These are phyloP conservation scores for Mortierella alpina DNA, from an alignment of 192 early-diverging fungal species.

Conservation along the genomic window DNA sequence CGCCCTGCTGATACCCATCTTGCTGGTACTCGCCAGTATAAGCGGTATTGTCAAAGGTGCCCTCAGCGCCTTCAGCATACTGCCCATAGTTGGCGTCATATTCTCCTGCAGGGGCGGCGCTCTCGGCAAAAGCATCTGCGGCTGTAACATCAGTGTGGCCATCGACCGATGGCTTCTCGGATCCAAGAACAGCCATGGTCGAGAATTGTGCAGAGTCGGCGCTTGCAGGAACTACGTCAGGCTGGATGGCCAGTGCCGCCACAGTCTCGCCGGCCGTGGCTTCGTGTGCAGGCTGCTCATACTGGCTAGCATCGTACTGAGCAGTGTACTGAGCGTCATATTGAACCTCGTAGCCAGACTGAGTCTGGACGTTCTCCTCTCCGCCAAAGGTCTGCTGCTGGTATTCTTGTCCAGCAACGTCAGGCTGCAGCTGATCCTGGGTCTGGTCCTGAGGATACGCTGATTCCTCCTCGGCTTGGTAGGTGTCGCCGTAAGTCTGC, in stretches of 20 bases:
- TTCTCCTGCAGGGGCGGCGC: not conserved
- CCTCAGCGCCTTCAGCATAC: slow-evolving; percentile 3
- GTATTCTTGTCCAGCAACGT: not conserved
- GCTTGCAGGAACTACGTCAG: slow-evolving; percentile 12
- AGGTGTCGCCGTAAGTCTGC: slow-evolving; percentile 14
- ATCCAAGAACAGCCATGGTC: slow-evolving; percentile 15
- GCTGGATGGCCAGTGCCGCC: slow-evolving; percentile 6
- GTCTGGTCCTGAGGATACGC: slow-evolving; percentile 16
- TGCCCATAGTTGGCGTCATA: slow-evolving; percentile 8
- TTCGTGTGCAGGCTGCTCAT: not conserved
- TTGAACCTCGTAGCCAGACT: slow-evolving; percentile 6
- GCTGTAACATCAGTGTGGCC: not conserved
- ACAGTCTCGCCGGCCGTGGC: slow-evolving; percentile 13
- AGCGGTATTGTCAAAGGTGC: not conserved
- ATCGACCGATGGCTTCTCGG: slow-evolving; percentile 1
- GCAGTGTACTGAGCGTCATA: slow-evolving; percentile 20
- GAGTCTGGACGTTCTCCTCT: slow-evolving; percentile 17
- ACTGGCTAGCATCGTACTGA: slow-evolving; percentile 23
- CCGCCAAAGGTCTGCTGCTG: slow-evolving; percentile 2
- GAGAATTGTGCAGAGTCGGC: slow-evolving; percentile 19
- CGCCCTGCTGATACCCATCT: slow-evolving; percentile 12
- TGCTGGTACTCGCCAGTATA: slow-evolving; percentile 21
- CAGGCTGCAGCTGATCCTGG: slow-evolving; percentile 12
- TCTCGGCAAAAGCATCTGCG: not conserved
- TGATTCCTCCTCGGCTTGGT: slow-evolving; percentile 13